phyloP scores from a whole-genome alignment of 306 rosid species.

The Rosa multiflora region DNA sequence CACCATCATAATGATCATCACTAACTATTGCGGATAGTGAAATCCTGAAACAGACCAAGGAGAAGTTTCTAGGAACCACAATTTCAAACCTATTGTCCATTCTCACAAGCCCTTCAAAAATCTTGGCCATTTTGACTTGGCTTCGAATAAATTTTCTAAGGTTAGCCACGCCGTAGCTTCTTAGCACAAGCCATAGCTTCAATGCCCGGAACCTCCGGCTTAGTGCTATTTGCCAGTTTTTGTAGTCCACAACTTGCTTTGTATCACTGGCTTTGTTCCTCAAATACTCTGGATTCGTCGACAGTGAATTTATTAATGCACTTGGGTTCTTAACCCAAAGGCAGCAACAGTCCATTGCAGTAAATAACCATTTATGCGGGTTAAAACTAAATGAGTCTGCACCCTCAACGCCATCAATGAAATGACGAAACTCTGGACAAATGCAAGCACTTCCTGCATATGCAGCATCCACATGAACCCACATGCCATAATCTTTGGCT shows the following conservation, averaged over 20 bases:
- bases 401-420: constrained; percentile 32
- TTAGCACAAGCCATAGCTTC: constrained; percentile 27
- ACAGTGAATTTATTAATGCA: constrained; percentile 20
- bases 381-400: constrained; percentile 39
- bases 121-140: constrained; percentile 23
- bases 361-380: constrained; percentile 47
- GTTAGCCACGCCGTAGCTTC: constrained; percentile 25
- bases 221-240: constrained; percentile 31
- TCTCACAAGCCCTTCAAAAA: constrained; percentile 18
- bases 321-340: constrained; percentile 33
- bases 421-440: constrained; percentile 45
- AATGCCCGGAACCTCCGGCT: constrained; percentile 18
- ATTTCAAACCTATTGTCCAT: constrained; percentile 30
- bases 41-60: constrained; percentile 28
- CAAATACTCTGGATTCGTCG: constrained; percentile 20
- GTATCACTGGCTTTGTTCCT: constrained; percentile 26
- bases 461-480: constrained; percentile 54
- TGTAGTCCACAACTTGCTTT: constrained; percentile 17
- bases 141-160: constrained; percentile 14
- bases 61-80: constrained; percentile 17
- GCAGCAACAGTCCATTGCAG: constrained; percentile 38
- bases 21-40: background rate
- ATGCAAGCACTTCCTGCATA: constrained; percentile 43
- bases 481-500: constrained; percentile 34
- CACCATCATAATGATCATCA: background rate